Percentiles rank a stretch among this genome's conserved stretches.
phyloP scores from a whole-genome alignment of 2,329 filamentous ascomycete species.

The Ascochyta pisi region DNA sequence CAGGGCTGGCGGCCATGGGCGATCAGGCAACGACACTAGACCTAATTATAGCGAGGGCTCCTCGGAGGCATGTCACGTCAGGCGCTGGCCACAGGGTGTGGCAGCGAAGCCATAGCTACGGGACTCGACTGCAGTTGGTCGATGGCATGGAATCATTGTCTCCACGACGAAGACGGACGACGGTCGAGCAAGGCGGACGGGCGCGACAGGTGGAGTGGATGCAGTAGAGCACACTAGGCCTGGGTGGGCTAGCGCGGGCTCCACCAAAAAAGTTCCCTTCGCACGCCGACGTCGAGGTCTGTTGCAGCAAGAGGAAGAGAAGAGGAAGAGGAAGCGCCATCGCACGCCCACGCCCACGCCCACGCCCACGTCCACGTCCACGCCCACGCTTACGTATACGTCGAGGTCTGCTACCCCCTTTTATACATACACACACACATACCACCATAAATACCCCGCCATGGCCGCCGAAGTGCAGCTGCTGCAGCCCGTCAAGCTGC shows the following conservation, averaged over 20 bases:
- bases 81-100: too few relatives aligned
- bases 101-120: too few relatives aligned
- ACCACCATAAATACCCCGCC: constrained; percentile 14
- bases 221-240: constrained; percentile 1
- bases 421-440: neutral
- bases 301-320: too few relatives aligned
- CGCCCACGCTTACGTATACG: too few relatives aligned
- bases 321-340: too few relatives aligned
- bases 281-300: too few relatives aligned
- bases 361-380: too few relatives aligned
- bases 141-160: too few relatives aligned
- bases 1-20: neutral
- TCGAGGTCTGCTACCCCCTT: neutral
- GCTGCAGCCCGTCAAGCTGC: constrained; percentile 80
- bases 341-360: too few relatives aligned
- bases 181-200: too few relatives aligned
- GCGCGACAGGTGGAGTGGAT: neutral
- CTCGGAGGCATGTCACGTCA: neutral
- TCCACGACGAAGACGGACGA: too few relatives aligned
- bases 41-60: neutral
- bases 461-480: constrained; percentile 90
- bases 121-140: too few relatives aligned
- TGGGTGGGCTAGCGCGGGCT: constrained; percentile 1
- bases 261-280: constrained; percentile 5
- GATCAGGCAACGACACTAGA: constrained; percentile 12